These are phyloP conservation scores for Lasiosphaeria miniovina DNA, from an alignment of 495 filamentous ascomycete species.

Conservation along the genomic window DNA sequence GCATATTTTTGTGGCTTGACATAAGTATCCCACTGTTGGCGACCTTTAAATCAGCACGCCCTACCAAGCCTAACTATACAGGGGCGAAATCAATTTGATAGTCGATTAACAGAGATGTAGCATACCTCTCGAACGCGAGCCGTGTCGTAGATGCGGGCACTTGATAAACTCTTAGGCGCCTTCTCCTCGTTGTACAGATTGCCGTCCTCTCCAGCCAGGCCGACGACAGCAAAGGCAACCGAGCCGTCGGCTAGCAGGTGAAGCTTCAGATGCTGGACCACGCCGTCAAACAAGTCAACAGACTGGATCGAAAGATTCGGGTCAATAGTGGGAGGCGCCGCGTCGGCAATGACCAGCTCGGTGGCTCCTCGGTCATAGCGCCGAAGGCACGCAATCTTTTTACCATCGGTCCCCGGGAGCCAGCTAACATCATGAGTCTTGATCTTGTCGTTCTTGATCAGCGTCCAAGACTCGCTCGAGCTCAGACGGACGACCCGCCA, in stretches of 20 bases:
- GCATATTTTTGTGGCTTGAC: slow-evolving; percentile 15
- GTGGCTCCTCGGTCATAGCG: slow-evolving; percentile 22
- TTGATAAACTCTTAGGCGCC: neutral
- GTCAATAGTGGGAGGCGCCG: neutral
- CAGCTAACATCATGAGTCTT: slow-evolving; percentile 23
- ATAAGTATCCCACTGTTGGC: slow-evolving; percentile 20
- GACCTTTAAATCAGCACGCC: neutral
- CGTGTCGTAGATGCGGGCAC: neutral
- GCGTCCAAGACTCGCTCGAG: slow-evolving; percentile 13
- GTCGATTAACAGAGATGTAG: neutral
- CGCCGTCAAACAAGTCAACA: slow-evolving; percentile 16
- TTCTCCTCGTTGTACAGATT: slow-evolving; percentile 14
- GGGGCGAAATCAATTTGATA: neutral
- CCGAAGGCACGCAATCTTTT: neutral
- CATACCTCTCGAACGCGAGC: neutral
- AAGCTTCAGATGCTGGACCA: slow-evolving; percentile 19
- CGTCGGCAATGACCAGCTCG: slow-evolving; percentile 16
- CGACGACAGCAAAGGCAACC: slow-evolving; percentile 23
- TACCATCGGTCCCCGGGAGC: slow-evolving; percentile 14
- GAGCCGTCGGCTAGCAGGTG: slow-evolving; percentile 20
- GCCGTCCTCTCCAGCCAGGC: slow-evolving; percentile 15
- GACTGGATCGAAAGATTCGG: neutral
- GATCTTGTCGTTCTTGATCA: slow-evolving; percentile 19
- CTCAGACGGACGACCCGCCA: slow-evolving; percentile 23
- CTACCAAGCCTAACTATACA: neutral